Evolutionary conservation across 495 filamentous ascomycete genomes (phyloP), one percentile per base, ranked within the genome.

Genomic region (Penicillium longicatenatum): DNA sequence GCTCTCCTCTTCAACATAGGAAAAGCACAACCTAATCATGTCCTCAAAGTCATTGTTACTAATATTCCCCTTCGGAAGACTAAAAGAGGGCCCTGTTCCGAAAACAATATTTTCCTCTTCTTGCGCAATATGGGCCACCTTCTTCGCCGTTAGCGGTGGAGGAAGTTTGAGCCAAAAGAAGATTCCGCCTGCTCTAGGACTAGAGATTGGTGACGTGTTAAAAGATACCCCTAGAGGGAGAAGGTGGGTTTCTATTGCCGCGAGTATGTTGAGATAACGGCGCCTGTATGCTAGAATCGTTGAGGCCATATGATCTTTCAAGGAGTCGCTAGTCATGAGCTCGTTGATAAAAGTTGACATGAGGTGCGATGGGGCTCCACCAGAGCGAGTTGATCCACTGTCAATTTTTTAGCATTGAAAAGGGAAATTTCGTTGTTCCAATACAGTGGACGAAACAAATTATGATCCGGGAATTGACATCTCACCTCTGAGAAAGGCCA

Each of bases 291-390:
- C 16, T 3, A 43, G 3, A 20, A 43, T 16, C 8, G 2, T 14
- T 20, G 14, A 14, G 0, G 16, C 41, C 7, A 43, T 43, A 10
- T 43, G 16, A 17, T 43, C 2, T 10, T 43, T 10, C 19, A 43
- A 43, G 19, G 16, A 43, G 16, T 20, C 41, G 19, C 65, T 63
- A 5, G 62, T 61, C 5, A 93, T 56, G 14, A 89, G 57, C 10
- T 83, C 70, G 29, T 76, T 69, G n/a, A 92, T 66, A 26, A 89
- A 79, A 0, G 85, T 84, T 0, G 89, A 86, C 2, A 76, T 77
- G 0, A 90, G 64, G 63, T 92, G 88, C 10, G 80, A 85, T 0
- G 87, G 86, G 5, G 87, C 85, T 21, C 89, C 89, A 24, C 90
- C 89, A 8, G 87, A 90, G 16, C 75, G 70, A 16, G 81, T 83